phyloP scores from a whole-genome alignment of 1,139 yeast species.

The Meyerozyma guilliermondii region DNA sequence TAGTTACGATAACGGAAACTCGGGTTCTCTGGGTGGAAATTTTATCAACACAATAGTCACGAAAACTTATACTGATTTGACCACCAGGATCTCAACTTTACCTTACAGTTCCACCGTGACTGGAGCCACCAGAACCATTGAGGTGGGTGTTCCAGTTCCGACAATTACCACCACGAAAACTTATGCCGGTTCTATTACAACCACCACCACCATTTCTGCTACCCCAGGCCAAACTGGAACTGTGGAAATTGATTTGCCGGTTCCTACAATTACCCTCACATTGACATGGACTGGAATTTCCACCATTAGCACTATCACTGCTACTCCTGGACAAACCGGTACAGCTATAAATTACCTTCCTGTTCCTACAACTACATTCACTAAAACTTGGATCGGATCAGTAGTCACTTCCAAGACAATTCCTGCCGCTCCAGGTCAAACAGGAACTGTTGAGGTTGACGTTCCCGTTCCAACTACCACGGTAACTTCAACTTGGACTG shows the following conservation, averaged over 20 bases:
- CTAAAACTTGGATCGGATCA: too few species aligned
- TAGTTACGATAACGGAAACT: background rate
- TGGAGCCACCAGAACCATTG: background rate
- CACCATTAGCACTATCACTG: too few species aligned
- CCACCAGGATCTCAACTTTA: slow-evolving; percentile 10
- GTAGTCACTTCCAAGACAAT: too few species aligned
- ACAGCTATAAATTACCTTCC: too few species aligned
- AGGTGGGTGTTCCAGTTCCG: slow-evolving; percentile 4
- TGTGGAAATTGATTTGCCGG: too few species aligned
- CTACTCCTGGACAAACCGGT: too few species aligned
- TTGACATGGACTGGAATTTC: too few species aligned
- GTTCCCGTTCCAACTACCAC: background rate
- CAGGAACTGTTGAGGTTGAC: too few species aligned
- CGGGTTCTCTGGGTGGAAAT: slow-evolving; percentile 3
- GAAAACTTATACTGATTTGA: slow-evolving; percentile 5
- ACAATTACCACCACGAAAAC: slow-evolving; percentile 2
- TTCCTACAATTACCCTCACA: too few species aligned
- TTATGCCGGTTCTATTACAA: background rate
- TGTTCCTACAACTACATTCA: too few species aligned
- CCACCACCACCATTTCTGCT: slow-evolving; percentile 4
- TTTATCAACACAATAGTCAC: slow-evolving; percentile 3
- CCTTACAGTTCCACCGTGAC: slow-evolving; percentile 7
- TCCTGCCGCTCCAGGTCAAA: too few species aligned
- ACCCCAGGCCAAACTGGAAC: too few species aligned
- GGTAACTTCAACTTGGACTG: background rate